A percentile compares a stretch with the other conserved stretches of the same genome.
phyloP scores from a whole-genome alignment of 1,139 yeast genomes.

The Debaryomyces sp. region DNA sequence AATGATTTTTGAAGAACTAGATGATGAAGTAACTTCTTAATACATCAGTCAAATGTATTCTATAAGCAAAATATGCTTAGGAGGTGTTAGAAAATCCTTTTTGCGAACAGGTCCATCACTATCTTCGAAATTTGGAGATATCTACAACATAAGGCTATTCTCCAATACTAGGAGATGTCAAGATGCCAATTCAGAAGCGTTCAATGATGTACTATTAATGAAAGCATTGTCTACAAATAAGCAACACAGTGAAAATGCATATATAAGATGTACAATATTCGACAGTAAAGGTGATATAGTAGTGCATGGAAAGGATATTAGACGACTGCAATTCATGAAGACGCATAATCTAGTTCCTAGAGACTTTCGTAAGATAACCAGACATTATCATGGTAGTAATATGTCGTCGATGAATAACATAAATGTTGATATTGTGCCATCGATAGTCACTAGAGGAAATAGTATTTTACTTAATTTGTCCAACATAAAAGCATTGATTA shows the following conservation, averaged over 20 bases:
- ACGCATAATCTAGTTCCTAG: slow-evolving; percentile 39
- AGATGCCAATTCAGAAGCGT: slow-evolving; percentile 12
- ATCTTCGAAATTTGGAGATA: background rate
- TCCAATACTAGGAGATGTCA: background rate
- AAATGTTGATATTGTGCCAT: slow-evolving; percentile 46
- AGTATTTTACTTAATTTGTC: slow-evolving; percentile 42
- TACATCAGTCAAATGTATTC: background rate
- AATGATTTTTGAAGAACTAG: background rate
- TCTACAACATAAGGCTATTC: background rate
- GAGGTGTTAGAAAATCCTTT: background rate
- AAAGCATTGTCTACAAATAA: slow-evolving; percentile 25
- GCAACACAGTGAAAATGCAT: slow-evolving; percentile 25
- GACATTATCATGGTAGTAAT: slow-evolving; percentile 22
- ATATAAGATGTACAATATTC: slow-evolving; percentile 62
- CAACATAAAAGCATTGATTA: slow-evolving; percentile 47
- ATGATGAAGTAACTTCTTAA: background rate
- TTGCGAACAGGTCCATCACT: background rate
- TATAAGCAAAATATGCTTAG: background rate
- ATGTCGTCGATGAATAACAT: slow-evolving; percentile 15
- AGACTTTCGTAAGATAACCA: slow-evolving; percentile 44
- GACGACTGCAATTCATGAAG: slow-evolving; percentile 40
- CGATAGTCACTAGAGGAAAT: slow-evolving; percentile 39
- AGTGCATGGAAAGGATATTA: slow-evolving; percentile 43
- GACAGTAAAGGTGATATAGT: slow-evolving; percentile 38
- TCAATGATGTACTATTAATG: slow-evolving; percentile 25